A percentile compares a stretch with the other conserved stretches of the same genome.
These are phyloP conservation scores for Pseudogymnoascus sp. DNA, from an alignment of 2,329 filamentous ascomycete species.

Conservation along the genomic window DNA sequence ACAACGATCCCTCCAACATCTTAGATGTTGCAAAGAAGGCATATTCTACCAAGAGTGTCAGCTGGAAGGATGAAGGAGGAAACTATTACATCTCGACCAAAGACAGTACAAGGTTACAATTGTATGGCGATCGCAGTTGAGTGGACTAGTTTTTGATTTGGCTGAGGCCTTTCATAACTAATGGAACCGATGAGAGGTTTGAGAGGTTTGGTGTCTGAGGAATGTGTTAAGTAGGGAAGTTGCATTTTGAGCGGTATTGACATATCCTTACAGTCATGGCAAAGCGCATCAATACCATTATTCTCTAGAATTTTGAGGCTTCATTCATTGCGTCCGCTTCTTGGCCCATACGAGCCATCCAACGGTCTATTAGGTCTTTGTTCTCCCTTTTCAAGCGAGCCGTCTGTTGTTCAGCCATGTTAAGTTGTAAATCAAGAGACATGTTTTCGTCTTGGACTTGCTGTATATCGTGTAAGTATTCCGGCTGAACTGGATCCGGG, in stretches of 20 bases:
- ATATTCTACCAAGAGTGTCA: conserved; percentile 66
- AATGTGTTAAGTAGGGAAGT: not conserved
- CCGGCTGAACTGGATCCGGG: not conserved
- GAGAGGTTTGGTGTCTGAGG: conserved; percentile 1
- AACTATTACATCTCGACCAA: conserved; percentile 84
- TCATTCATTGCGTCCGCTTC: conserved; percentile 85
- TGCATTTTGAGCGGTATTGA: not conserved
- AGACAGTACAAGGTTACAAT: conserved; percentile 21
- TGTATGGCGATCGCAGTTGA: conserved; percentile 4
- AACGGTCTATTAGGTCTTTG: conserved; percentile 78
- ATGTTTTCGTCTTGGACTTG: conserved; percentile 91
- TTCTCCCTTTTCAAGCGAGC: conserved; percentile 74
- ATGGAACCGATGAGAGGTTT: not conserved
- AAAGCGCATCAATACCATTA: conserved; percentile 5
- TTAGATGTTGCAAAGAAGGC: conserved; percentile 67
- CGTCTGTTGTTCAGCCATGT: conserved; percentile 70
- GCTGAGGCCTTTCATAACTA: conserved; percentile 9
- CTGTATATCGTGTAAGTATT: conserved; percentile 31
- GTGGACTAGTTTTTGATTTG: not conserved
- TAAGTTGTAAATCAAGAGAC: conserved; percentile 76
- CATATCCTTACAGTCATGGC: conserved; percentile 5
- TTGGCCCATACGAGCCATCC: conserved; percentile 80
- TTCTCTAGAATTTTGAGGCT: conserved; percentile 20
- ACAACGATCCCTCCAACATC: conserved; percentile 73
- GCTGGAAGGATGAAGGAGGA: conserved; percentile 81